Conservation (phyloP, 371 early-diverging fungal species). For the Mucor sp. region DNA sequence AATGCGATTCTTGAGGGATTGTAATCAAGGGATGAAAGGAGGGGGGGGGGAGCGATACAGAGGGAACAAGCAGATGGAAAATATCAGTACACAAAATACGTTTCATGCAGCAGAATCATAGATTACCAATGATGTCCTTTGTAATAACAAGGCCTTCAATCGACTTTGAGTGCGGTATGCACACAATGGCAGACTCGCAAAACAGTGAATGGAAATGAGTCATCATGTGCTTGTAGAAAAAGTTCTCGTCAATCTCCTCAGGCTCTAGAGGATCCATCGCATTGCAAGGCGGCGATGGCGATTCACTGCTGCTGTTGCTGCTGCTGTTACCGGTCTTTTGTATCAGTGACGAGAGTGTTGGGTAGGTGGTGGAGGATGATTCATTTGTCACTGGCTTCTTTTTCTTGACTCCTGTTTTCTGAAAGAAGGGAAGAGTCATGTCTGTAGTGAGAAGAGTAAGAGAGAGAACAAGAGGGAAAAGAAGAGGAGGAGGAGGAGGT, state of each 20-base stretch:
- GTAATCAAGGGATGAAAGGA: background rate
- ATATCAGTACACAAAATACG: background rate
- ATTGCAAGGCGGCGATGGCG: background rate
- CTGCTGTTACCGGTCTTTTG: slow-evolving; percentile 20
- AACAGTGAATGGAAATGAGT: slow-evolving; percentile 46
- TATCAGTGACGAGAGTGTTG: slow-evolving; percentile 40
- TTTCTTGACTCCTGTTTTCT: slow-evolving; percentile 36
- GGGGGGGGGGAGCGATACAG: too few species aligned
- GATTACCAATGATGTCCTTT: slow-evolving; percentile 58
- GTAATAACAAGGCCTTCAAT: slow-evolving; percentile 55
- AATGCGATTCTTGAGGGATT: slow-evolving; percentile 54
- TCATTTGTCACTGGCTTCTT: slow-evolving; percentile 22
- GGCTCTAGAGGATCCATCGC: slow-evolving; percentile 22
- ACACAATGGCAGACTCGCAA: slow-evolving; percentile 52
- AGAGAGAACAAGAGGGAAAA: background rate
- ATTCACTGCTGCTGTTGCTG: background rate
- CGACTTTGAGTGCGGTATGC: slow-evolving; percentile 59
- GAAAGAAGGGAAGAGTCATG: slow-evolving; percentile 35
- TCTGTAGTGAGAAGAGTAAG: too few species aligned
- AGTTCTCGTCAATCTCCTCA: slow-evolving; percentile 55
- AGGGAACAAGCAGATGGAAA: background rate
- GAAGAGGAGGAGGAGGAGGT: background rate
- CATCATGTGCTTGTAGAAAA: slow-evolving; percentile 47
- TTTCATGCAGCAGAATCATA: background rate
- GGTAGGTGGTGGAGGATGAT: slow-evolving; percentile 12